Percentiles rank a stretch among this genome's conserved stretches.
These are phyloP conservation scores for Lepidopterella palustris DNA, from an alignment of 495 filamentous ascomycete genomes.

Conservation along the genomic window DNA sequence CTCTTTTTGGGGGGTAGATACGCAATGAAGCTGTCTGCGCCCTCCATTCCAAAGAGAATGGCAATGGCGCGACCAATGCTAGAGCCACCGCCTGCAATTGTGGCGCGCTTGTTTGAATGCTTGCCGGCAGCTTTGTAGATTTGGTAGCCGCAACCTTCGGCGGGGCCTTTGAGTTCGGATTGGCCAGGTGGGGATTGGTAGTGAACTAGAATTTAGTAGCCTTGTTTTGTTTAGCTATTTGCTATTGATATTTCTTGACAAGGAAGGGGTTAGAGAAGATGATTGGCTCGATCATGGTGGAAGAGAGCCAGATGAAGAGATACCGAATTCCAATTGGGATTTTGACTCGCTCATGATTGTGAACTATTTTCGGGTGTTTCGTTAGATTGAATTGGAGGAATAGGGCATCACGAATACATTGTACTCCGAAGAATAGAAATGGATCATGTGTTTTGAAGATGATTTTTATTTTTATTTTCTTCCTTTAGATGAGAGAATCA, in stretches of 20 bases:
- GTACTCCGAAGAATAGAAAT: too few species aligned
- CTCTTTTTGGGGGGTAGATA: slow-evolving; percentile 70
- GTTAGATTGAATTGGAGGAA: too few species aligned
- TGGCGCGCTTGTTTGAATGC: slow-evolving; percentile 62
- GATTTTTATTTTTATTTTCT: too few species aligned
- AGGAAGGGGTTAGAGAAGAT: background rate
- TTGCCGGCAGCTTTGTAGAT: slow-evolving; percentile 76
- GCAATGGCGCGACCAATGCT: slow-evolving; percentile 76
- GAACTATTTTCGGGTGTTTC: background rate
- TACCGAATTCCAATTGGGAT: slow-evolving; percentile 1
- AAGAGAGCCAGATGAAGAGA: background rate
- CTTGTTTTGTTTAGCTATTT: too few species aligned
- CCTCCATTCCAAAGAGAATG: slow-evolving; percentile 77
- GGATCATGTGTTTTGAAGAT: too few species aligned
- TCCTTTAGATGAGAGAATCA: too few species aligned
- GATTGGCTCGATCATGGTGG: background rate
- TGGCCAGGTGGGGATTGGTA: slow-evolving; percentile 65
- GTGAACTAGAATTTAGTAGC: slow-evolving; percentile 62
- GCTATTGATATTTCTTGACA: background rate
- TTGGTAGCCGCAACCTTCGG: slow-evolving; percentile 62
- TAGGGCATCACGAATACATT: too few species aligned
- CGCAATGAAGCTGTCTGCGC: slow-evolving; percentile 65
- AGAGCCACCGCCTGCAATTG: slow-evolving; percentile 79
- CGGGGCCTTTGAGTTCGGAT: slow-evolving; percentile 62
- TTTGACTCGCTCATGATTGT: slow-evolving; percentile 1